Percentiles rank a stretch among this genome's conserved stretches.
Evolutionary conservation across 78 protist genomes (phyloP).

Genomic region (Guillardia theta): DNA sequence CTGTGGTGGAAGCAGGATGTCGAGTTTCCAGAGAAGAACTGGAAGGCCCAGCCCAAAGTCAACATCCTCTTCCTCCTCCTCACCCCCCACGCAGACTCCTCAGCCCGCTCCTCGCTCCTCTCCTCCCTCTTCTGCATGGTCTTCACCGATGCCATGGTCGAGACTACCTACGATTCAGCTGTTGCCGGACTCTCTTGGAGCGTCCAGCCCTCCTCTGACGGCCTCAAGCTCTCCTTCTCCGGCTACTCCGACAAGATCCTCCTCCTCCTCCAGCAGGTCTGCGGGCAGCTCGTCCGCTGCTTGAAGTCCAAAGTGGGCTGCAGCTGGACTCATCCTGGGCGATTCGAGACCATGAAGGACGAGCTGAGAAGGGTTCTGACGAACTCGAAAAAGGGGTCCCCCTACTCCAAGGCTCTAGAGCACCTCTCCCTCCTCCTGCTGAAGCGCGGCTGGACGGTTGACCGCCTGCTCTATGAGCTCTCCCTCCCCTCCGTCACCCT

Average conservation of each 20-base stretch:
- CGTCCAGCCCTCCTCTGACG: neutral
- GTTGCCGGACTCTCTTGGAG: neutral
- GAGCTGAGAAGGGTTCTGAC: neutral
- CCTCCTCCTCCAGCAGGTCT: neutral
- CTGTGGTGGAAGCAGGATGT: constrained; percentile 57
- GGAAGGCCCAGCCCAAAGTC: constrained; percentile 50
- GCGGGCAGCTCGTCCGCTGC: neutral
- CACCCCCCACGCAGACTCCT: neutral
- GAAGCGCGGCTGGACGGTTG: neutral
- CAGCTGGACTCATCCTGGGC: neutral
- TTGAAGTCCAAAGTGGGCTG: neutral
- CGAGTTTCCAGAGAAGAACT: neutral
- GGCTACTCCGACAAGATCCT: constrained; percentile 48
- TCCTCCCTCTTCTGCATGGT: neutral
- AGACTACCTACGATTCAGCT: constrained; percentile 34
- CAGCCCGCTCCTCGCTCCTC: neutral
- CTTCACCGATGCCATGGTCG: neutral
- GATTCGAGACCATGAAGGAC: constrained; percentile 9
- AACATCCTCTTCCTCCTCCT: neutral
- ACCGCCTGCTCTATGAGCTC: neutral
- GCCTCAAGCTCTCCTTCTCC: neutral
- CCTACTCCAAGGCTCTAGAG: neutral
- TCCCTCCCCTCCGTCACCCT: neutral
- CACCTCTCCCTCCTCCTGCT: neutral
- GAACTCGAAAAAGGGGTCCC: neutral